Base-by-base conservation (phyloP, 768 basidiomycete genomes). In the Hortiboletus campestris region DNA sequence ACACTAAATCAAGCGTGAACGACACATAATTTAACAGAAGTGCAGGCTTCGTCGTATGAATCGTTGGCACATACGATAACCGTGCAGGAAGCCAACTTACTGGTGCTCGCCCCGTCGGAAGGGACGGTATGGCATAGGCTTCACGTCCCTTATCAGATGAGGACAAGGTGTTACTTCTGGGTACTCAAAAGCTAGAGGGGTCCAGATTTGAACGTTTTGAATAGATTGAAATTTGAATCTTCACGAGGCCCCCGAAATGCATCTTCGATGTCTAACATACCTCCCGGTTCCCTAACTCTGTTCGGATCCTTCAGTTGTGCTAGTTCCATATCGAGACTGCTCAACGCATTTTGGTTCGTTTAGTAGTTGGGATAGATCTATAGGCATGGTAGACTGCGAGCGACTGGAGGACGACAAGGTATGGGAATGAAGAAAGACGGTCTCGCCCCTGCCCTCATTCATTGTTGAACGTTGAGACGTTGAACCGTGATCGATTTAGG, bases 41-140 rank as follows among this genome's bases (percentile, higher is more conserved):
- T 6, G 6, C 44, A 36, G 17, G 17, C 13, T 19, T 31, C 9
- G 34, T 38, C 14, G 39, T 29, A 34, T 17, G 13, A 1, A 14
- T 31, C 20, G 7, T 58, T 25, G 31, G 35, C 28, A 31, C 4
- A 20, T 9, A 39, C 19, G 38, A 46, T 10, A 25, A 46, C 4
- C 20, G 17, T 11, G 31, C 9, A 22, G 6, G 2, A 4, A 49
- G 11, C 36, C 55, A n/a, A 75, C 85, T 62, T 48, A 89, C 87
- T 87, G 81, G 65, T 88, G 87, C 41, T 79, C 72, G 17, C 85
- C 86, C 76, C 81, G 80, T 51, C 76, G 78, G 67, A 87, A 88
- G 3, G 88, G 85, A n/a, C 87, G 75, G 59, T 89, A 88, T 16
- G 84, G 81, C 7, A 86, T 78, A 1, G 84, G 84, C 59, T 79